Evolutionary conservation across 148 eudicot genomes (phyloP), one percentile per base, ranked within the genome.

Genomic region (Rhododendron ferrugineum): DNA sequence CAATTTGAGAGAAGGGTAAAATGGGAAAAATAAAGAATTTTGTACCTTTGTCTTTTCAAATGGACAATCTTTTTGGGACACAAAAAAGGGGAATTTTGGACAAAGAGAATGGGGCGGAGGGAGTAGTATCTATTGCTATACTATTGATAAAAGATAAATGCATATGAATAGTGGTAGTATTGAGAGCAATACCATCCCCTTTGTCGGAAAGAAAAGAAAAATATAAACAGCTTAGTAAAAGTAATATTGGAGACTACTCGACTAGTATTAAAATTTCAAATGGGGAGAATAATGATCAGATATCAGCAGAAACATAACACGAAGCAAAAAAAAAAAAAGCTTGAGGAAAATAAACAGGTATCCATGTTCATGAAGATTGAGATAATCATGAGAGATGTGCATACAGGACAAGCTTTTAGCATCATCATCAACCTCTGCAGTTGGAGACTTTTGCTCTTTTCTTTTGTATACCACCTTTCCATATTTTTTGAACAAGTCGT

Each of bases 321-420:
- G 64, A 32, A 74, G 10, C 44, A 37, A 16, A 30, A 66, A 46
- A 52, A 52, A 15, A 54, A 54, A 47, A 11, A 0, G 37, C 16
- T 36, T 70, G 37, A 52, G 40, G 70, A 74, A 58, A 86, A n/a
- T 40, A 60, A 20, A 66, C n/a, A 15, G 37, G 23, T 77, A 23
- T 30, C 32, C 77, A 46, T 54, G 56, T 32, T 77, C 68, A 58
- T 36, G 76, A 30, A 68, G 58, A 6, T 76, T 22, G 9, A 46
- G 26, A 52, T 70, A 36, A 83, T 83, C 20, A 47, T 42, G 88
- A 85, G 76, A 85, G 84, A 88, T 74, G 84, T 34, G 85, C 96
- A 93, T 90, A 97, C 99, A 97, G 42, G 98, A 87, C 91, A 97
- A 92, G 91, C 98, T 90, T 93, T 95, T 94, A 83, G 98, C 99